These are phyloP conservation scores for Gymnopilus junonius DNA, from an alignment of 768 basidiomycete species.

Conservation along the genomic window DNA sequence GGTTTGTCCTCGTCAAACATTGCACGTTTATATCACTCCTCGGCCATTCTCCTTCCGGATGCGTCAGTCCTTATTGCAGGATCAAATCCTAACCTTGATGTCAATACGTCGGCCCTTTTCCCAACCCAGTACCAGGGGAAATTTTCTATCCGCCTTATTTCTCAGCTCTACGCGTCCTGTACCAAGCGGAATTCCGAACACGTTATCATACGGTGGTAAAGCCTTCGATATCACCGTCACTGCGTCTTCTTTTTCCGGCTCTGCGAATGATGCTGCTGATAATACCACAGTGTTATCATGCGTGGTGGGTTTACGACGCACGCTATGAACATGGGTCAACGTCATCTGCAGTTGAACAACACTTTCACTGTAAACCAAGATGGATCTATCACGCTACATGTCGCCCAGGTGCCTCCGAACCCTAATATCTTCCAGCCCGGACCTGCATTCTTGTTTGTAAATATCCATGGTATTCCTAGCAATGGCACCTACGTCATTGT, in stretches of 20 bases:
- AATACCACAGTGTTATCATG: constrained; percentile 78
- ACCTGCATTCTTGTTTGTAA: constrained; percentile 82
- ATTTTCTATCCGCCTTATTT: constrained; percentile 94
- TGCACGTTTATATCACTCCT: constrained; percentile 89
- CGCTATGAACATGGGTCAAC: constrained; percentile 89
- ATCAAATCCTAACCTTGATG: constrained; percentile 92
- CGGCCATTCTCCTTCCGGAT: constrained; percentile 87
- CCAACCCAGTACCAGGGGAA: constrained; percentile 82
- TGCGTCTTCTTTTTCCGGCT: constrained; percentile 65
- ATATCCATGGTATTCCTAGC: constrained; percentile 83
- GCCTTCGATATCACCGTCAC: constrained; percentile 79
- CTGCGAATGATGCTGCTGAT: constrained; percentile 70
- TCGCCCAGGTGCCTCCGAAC: constrained; percentile 83
- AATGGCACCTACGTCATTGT: constrained; percentile 78
- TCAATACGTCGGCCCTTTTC: constrained; percentile 61
- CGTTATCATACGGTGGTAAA: constrained; percentile 81
- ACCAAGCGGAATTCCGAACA: constrained; percentile 72
- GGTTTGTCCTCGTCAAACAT: constrained; percentile 67
- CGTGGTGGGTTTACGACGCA: constrained; percentile 89
- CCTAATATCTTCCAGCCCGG: constrained; percentile 89
- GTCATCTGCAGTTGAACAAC: constrained; percentile 80
- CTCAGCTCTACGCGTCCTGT: constrained; percentile 68
- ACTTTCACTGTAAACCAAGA: constrained; percentile 84
- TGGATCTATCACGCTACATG: constrained; percentile 78
- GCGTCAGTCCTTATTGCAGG: constrained; percentile 88